Base-by-base conservation (phyloP, 768 basidiomycete genomes). In the Lactarius deliciosus region DNA sequence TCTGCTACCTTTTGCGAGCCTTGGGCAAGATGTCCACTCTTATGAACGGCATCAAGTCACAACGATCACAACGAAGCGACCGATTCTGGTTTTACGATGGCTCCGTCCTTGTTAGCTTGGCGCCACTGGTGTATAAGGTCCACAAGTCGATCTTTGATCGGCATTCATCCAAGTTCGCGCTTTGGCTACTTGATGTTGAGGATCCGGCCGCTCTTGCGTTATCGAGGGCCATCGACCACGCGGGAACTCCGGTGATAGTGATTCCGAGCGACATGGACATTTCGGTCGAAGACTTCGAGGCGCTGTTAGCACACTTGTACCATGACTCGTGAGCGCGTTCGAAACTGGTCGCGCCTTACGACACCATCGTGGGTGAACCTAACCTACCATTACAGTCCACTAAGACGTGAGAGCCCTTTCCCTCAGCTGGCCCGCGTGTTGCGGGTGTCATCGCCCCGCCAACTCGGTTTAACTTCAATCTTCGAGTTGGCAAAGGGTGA, bases 31-130 rank as follows among this genome's bases (percentile, higher is more conserved):
- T 32, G 30, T n/a, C 10, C 16, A 56, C 54, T 54, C 57, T 40
- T 47, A 34, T 53, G n/a, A 68, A 64, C 36, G 58, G 34, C 32
- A 43, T 40, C 38, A 40, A 43, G n/a, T 47, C 32, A 22, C 61
- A 56, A 45, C 16, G 43, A 28, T 40, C 40, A 16, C 65, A 32
- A 34, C 47, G 32, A 60, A 64, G 57, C 41, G 32, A 55, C 36
- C 66, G 53, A 15, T 69, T 67, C 73, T 90, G 87, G 87, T 85
- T 89, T 69, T 79, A 85, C 40, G 88, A 90, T 71, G 89, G 85
- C 65, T 84, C 84, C 22, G 73, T 88, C 15, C 74, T 87, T 36
- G 72, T 90, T 41, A 77, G 77, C 65, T 76, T 82, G 41, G 74
- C 79, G 66, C 73, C 78, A 25, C 73, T 79, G 30, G 70, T 79